phyloP scores from a whole-genome alignment of 148 eudicot species.

The Camellia lanceoleosa region DNA sequence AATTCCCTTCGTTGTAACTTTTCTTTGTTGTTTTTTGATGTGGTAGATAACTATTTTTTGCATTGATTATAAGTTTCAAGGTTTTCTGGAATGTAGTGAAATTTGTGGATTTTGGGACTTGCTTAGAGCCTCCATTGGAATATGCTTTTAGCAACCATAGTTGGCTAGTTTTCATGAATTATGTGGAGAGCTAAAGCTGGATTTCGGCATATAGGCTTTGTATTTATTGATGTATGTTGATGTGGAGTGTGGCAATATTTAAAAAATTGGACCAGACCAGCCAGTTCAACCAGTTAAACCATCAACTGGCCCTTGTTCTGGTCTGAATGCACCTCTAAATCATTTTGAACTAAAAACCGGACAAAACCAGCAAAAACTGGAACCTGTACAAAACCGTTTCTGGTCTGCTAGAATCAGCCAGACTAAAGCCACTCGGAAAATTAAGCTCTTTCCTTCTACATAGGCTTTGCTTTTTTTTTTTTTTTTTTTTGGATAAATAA shows the following conservation, averaged over 20 bases:
- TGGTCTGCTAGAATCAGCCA: no score
- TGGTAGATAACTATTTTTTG: no score
- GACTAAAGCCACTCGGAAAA: no score
- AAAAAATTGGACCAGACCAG: background rate
- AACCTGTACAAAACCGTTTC: no score
- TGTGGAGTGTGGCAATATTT: background rate
- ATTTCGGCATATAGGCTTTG: slow-evolving; percentile 9
- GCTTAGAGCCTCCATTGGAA: background rate
- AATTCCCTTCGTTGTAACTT: background rate
- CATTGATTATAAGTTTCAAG: background rate
- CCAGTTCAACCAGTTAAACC: no score
- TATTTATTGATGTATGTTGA: background rate
- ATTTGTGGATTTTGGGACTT: background rate
- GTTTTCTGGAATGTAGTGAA: background rate
- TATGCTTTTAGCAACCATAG: background rate
- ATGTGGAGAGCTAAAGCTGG: background rate
- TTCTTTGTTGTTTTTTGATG: background rate
- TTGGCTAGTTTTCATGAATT: background rate
- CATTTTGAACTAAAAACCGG: no score
- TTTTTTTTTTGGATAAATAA: no score
- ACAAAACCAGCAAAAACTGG: no score
- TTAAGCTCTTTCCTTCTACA: no score
- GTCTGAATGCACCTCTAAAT: no score
- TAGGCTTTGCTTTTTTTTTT: no score
- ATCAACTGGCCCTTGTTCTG: no score